Conservation (phyloP, 192 early-diverging fungal species). For the Chytriomyces hyalinus region DNA sequence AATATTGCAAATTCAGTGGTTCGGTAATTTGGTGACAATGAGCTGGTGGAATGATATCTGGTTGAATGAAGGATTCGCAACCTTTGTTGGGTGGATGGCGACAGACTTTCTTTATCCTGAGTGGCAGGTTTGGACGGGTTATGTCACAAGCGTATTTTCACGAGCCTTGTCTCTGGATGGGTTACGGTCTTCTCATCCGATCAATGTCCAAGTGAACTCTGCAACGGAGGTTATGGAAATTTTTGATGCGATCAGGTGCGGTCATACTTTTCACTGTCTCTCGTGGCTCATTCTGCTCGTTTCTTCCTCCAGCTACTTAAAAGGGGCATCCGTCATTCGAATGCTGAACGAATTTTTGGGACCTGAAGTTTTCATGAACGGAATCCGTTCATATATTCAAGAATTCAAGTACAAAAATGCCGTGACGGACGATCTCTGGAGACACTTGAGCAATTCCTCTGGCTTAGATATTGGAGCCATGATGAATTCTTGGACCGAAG, state of each 20-base stretch:
- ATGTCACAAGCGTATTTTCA: conserved; percentile 78
- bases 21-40: conserved; percentile 90
- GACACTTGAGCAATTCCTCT: conserved; percentile 74
- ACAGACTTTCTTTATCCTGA: conserved; percentile 91
- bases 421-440: conserved; percentile 87
- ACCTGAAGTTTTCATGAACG: conserved; percentile 44
- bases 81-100: conserved; percentile 90
- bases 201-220: conserved; percentile 84
- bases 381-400: conserved; percentile 67
- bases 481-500: conserved; percentile 86
- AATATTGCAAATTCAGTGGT: conserved; percentile 43
- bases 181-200: conserved; percentile 87
- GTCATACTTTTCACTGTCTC: neutral
- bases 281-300: neutral
- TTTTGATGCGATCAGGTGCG: conserved; percentile 83
- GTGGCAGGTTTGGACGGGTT: conserved; percentile 90
- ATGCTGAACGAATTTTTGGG: conserved; percentile 76
- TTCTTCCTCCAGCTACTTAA: conserved; percentile 60
- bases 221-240: conserved; percentile 89
- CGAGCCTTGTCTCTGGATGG: conserved; percentile 79
- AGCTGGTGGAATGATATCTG: conserved; percentile 91
- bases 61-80: conserved; percentile 98
- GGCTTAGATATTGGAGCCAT: conserved; percentile 80
- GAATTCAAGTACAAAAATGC: conserved; percentile 86
- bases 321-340: conserved; percentile 90